A percentile compares a stretch with the other conserved stretches of the same genome.
Evolutionary conservation across 1,139 yeast species (phyloP).

Genomic region (Zygosaccharomyces pseudobailii): DNA sequence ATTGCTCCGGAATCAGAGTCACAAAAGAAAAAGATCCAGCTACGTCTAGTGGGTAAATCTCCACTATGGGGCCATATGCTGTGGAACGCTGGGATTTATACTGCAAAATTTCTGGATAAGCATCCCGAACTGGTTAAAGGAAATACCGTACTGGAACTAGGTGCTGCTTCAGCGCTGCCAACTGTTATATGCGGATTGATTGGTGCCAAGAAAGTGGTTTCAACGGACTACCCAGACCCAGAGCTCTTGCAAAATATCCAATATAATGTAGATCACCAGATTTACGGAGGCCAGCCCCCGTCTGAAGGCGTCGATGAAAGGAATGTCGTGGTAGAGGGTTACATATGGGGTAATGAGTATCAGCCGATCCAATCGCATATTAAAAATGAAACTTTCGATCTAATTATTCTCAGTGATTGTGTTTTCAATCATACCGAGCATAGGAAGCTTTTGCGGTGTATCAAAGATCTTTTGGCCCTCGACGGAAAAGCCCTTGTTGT

Average conservation of each 20-base stretch:
- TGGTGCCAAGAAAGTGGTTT: conserved; percentile 61
- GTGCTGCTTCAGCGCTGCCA: conserved; percentile 92
- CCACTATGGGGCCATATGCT: conserved; percentile 95
- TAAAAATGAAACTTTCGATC: conserved; percentile 55
- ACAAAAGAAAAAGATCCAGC: conserved; percentile 42
- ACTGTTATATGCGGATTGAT: conserved; percentile 66
- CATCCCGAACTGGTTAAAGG: conserved; percentile 52
- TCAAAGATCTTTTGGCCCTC: conserved; percentile 53
- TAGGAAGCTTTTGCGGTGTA: conserved; percentile 62
- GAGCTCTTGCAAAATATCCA: conserved; percentile 72
- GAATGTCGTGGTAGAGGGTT: conserved; percentile 58
- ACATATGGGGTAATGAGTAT: conserved; percentile 84
- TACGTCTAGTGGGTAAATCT: conserved; percentile 78
- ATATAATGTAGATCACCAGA: conserved; percentile 52
- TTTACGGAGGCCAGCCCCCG: conserved; percentile 20
- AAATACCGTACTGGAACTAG: conserved; percentile 74
- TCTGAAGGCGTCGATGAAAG: conserved; percentile 12
- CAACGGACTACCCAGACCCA: conserved; percentile 91
- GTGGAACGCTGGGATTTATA: conserved; percentile 90
- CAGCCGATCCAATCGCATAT: conserved; percentile 41
- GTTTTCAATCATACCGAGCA: conserved; percentile 95
- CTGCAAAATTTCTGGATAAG: conserved; percentile 73
- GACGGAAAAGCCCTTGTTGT: conserved; percentile 78
- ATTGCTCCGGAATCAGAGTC: conserved; percentile 37
- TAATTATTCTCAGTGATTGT: conserved; percentile 79